Conservation (phyloP, 1,284 basidiomycete genomes). For the Cryptococcus amylolentus region DNA sequence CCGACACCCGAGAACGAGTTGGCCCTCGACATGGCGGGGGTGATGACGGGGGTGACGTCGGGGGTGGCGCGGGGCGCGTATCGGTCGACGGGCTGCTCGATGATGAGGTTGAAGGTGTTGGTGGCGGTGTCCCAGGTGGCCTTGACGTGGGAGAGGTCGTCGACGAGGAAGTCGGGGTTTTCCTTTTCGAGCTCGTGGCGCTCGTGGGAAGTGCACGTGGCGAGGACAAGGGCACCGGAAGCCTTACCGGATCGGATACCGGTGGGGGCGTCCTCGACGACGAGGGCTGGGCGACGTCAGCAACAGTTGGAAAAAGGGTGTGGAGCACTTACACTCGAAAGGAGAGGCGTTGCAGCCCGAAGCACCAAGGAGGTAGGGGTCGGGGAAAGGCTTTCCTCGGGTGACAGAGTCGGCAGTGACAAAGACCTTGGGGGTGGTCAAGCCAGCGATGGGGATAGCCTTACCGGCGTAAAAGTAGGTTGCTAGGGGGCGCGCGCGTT, state of each 20-base stretch:
- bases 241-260: conserved; percentile 52
- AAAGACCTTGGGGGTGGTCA: conserved; percentile 49
- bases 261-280: conserved; percentile 53
- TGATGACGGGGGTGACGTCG: conserved; percentile 48
- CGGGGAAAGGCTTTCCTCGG: conserved; percentile 53
- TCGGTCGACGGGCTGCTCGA: conserved; percentile 48
- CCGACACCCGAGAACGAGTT: conserved; percentile 39
- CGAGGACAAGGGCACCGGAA: conserved; percentile 50
- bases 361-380: conserved; percentile 53
- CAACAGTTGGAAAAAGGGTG: neutral
- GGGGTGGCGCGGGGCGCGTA: conserved; percentile 43
- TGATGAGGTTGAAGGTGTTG: conserved; percentile 45
- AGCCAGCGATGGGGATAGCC: conserved; percentile 48
- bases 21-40: conserved; percentile 45
- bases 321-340: conserved; percentile 35
- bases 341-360: conserved; percentile 45
- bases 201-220: conserved; percentile 51
- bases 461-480: conserved; percentile 50
- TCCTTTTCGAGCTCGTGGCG: conserved; percentile 49
- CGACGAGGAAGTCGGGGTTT: conserved; percentile 51
- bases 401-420: conserved; percentile 52
- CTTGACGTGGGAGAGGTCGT: conserved; percentile 47
- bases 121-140: conserved; percentile 43
- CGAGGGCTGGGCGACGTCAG: conserved; percentile 29
- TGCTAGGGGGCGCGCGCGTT: conserved; percentile 16